Evolutionary conservation across 495 filamentous ascomycete species (phyloP), one percentile per base, ranked within the genome.

Genomic region (Corynascus novoguineensis): DNA sequence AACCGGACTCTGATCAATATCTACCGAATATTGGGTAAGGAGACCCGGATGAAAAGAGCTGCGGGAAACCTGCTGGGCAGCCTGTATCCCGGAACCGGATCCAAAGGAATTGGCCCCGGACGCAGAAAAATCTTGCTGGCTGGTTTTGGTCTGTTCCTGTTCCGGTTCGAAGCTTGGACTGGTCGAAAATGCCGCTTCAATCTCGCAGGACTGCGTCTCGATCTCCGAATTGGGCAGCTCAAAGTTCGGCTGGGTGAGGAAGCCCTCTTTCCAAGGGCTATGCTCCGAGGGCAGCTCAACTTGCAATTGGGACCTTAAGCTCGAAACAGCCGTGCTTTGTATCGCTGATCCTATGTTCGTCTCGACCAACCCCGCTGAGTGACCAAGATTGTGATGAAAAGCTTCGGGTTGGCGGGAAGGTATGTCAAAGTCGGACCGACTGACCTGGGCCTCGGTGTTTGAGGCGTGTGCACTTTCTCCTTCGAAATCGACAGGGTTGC

Each of bases 11-110:
- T 11, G 21, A 1, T 17, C 19, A 31, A 17, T 6, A 14, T 2
- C 12, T 21, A 47, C 34, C 8, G 64, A 60, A 38, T 51, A 64
- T 25, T 65, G 60, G 3, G 65, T 68, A 7, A 47, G 58, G 5
- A 68, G 50, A 10, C 32, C 59, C 8, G 55, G 61, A 28, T 64
- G 55, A 53, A 54, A 65, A 41, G 25, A 64, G 6, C 63, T 41
- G n/a, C 61, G 59, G 22, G 55, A 51, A 5, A 71, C 57, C 3
- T 63, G 37, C 47, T 73, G 70, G 5, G 71, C 72, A 8, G 60
- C 61, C 25, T 71, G 68, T 0, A 57, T 45, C 5, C 28, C 40
- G 10, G 46, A 19, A 21, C 15, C 41, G 29, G 17, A 34, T 24
- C 17, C 11, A 27, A 19, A 31, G n/a, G 17, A 27, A 35, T 53